Evolutionary conservation across 257 asterid species (phyloP), one percentile per base, ranked within the genome.

Genomic region (Fraxinus anomala): DNA sequence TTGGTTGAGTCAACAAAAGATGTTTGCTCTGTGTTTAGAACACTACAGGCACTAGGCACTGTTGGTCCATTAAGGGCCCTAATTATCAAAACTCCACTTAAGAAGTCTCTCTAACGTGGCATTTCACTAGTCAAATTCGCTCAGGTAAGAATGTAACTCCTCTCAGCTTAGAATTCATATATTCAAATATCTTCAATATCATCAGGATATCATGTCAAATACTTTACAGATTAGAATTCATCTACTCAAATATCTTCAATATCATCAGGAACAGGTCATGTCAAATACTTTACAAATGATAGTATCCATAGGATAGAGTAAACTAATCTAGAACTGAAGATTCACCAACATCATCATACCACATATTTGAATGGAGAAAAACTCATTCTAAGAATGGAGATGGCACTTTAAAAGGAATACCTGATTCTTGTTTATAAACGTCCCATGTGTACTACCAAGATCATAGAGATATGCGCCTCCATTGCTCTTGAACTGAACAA

Each of bases 371-470:
- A 51, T 9, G 13, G 30, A 42, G 49, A 42, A 42, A 26, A 70
- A 42, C 30, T 49, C 54, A 33, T 73, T 61, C 0, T 0, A 17
- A 3, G 13, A 54, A 42, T 19, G 54, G 44, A 80, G 56, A 10
- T n/a, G 49, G 74, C 44, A 68, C 78, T 73, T 30, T n/a, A 76
- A 31, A 33, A 73, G 40, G 77, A 49, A 54, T 83, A 96, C 99
- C 98, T 96, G 91, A 33, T 82, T 93, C 85, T 96, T 96, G 89
- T 96, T 96, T 76, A 96, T 76, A 74, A 79, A 93, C 30, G 99
- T 93, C 84, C 98, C 99, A 19, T 96, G 99, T 31, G 98, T 96
- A 73, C 99, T 96, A 44, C 92, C 97, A 79, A 92, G 89, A 88
- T 96, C 99, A 83, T 91, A 96, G 70, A 96, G 85, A 83, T 83